Percentiles rank a stretch among this genome's conserved stretches.
These are phyloP conservation scores for Floccularia luteovirens DNA, from an alignment of 768 basidiomycete genomes.

Conservation along the genomic window DNA sequence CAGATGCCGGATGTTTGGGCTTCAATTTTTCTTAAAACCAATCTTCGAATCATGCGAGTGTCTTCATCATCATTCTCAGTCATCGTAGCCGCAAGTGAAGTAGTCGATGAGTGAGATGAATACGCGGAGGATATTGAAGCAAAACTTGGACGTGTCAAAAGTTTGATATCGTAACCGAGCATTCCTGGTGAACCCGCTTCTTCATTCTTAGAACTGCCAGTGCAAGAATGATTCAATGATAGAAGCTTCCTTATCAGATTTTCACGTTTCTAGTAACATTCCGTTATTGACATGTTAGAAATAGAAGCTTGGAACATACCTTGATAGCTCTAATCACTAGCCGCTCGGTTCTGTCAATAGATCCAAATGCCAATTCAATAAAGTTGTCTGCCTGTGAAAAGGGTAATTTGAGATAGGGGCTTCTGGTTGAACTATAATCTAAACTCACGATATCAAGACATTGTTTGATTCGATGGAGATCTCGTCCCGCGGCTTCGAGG, in stretches of 20 bases:
- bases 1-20: slow-evolving; percentile 43
- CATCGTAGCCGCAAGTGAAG: slow-evolving; percentile 42
- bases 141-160: slow-evolving; percentile 30
- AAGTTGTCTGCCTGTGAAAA: slow-evolving; percentile 45
- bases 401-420: neutral
- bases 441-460: slow-evolving; percentile 43
- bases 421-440: slow-evolving; percentile 5
- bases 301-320: no score
- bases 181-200: slow-evolving; percentile 16
- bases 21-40: slow-evolving; percentile 63
- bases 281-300: no score
- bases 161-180: slow-evolving; percentile 19
- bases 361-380: slow-evolving; percentile 44
- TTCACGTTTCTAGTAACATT: slow-evolving; percentile 40
- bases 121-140: slow-evolving; percentile 34
- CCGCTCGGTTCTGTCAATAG: slow-evolving; percentile 49
- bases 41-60: slow-evolving; percentile 47
- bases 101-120: slow-evolving; percentile 29
- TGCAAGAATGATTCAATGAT: slow-evolving; percentile 13
- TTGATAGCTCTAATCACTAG: slow-evolving; percentile 48
- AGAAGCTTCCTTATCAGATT: slow-evolving; percentile 36
- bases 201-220: slow-evolving; percentile 12
- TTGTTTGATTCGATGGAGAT: slow-evolving; percentile 48
- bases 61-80: slow-evolving; percentile 60
- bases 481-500: slow-evolving; percentile 45